Evolutionary conservation across 257 asterid species (phyloP).

Genomic region (Scutellaria minor): DNA sequence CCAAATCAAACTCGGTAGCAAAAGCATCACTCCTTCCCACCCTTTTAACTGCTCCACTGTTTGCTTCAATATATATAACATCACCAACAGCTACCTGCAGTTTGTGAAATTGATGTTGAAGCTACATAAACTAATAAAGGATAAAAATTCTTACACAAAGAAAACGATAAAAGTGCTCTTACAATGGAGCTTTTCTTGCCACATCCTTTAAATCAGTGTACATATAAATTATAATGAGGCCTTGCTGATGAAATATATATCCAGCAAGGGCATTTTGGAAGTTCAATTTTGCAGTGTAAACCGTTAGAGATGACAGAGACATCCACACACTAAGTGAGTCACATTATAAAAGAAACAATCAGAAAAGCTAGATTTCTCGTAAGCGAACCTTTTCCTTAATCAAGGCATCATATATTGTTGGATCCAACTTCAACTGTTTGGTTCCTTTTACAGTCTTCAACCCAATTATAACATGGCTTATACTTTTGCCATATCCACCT

Average conservation of each 20-base stretch:
- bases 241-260: conserved; percentile 1
- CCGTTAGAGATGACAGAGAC: background rate
- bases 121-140: conserved; percentile 15
- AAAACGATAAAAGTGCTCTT: background rate
- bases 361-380: background rate
- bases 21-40: conserved; percentile 98
- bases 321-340: background rate
- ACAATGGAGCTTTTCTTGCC: conserved; percentile 12
- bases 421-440: conserved; percentile 92
- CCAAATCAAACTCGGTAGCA: conserved; percentile 98
- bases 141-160: background rate
- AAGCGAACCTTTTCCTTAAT: conserved; percentile 81
- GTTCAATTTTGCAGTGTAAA: background rate
- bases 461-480: conserved; percentile 94
- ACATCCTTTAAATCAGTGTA: conserved; percentile 23
- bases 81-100: conserved; percentile 97
- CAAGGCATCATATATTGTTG: conserved; percentile 91
- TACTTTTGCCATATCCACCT: conserved; percentile 95
- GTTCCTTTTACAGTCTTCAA: conserved; percentile 95
- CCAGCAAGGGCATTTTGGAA: background rate
- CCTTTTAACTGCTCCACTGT: conserved; percentile 97
- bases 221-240: background rate
- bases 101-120: conserved; percentile 28
- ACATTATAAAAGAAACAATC: background rate
- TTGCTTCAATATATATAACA: conserved; percentile 90